Evolutionary conservation across 2,329 filamentous ascomycete species (phyloP).

Genomic region (Phyllosticta paracitricarpa): DNA sequence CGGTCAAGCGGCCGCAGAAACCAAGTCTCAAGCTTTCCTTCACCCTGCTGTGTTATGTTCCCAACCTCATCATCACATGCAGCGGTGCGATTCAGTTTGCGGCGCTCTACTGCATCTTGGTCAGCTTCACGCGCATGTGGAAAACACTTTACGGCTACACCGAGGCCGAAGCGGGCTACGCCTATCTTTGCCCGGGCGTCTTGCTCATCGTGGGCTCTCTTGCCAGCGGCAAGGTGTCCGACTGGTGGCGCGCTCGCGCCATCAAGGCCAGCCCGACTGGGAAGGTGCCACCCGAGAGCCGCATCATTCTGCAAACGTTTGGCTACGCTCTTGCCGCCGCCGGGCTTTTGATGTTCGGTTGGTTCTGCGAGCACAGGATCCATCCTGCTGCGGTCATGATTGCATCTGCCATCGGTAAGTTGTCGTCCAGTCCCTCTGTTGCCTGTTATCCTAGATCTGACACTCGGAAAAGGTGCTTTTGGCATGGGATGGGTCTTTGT

Average conservation of each 20-base stretch:
- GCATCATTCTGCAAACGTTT: constrained; percentile 31
- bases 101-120: constrained; percentile 20
- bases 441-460: neutral
- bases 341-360: constrained; percentile 34
- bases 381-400: constrained; percentile 23
- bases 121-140: constrained; percentile 16
- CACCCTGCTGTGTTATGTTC: constrained; percentile 18
- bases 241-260: constrained; percentile 23
- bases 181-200: constrained; percentile 26
- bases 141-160: constrained; percentile 27
- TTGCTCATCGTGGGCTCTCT: constrained; percentile 28
- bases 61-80: constrained; percentile 22
- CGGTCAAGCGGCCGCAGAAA: neutral
- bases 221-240: constrained; percentile 29
- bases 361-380: constrained; percentile 24
- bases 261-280: constrained; percentile 17
- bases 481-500: constrained; percentile 35
- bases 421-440: neutral
- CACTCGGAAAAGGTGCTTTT: constrained; percentile 19
- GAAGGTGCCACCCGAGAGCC: constrained; percentile 27
- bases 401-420: constrained; percentile 20
- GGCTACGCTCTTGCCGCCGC: constrained; percentile 30
- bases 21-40: neutral
- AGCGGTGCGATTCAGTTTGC: constrained; percentile 21
- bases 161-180: constrained; percentile 25